phyloP scores from a whole-genome alignment of 768 basidiomycete species.

The Clavaria fumosa region DNA sequence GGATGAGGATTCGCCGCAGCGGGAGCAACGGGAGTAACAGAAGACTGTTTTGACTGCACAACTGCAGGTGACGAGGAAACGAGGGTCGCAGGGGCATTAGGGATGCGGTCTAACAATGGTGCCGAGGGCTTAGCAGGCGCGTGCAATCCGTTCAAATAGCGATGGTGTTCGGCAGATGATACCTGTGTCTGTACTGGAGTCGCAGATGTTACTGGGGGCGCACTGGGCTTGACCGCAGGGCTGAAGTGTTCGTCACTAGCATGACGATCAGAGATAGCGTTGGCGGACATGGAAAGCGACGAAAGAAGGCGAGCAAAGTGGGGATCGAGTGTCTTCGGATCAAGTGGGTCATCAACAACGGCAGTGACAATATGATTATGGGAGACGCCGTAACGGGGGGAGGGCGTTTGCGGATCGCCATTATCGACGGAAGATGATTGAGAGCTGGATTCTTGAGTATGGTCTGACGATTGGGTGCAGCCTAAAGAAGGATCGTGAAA shows the following conservation, averaged over 20 bases:
- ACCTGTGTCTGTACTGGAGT: constrained; percentile 14
- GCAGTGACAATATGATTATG: constrained; percentile 20
- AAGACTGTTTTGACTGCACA: neutral
- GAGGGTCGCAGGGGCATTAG: too few species aligned
- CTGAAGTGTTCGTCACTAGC: constrained; percentile 7
- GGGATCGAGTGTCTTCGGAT: constrained; percentile 36
- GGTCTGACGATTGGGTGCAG: constrained; percentile 14
- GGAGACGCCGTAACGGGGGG: constrained; percentile 38
- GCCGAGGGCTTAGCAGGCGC: neutral
- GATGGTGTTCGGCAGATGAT: constrained; percentile 11
- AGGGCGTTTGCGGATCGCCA: constrained; percentile 46
- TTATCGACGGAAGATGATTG: constrained; percentile 48
- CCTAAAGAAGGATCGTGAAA: constrained; percentile 9
- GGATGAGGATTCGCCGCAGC: neutral
- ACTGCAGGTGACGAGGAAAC: neutral
- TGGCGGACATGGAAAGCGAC: constrained; percentile 43
- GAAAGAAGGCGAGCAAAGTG: constrained; percentile 56
- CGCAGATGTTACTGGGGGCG: constrained; percentile 9
- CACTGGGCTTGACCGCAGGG: constrained; percentile 8
- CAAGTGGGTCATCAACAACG: constrained; percentile 14
- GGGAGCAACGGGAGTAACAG: neutral
- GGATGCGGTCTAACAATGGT: neutral
- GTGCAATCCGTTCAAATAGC: neutral
- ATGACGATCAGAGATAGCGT: constrained; percentile 10
- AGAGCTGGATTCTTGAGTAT: constrained; percentile 49